A percentile compares a stretch with the other conserved stretches of the same genome.
Evolutionary conservation across 129 eudicot genomes (phyloP).

Genomic region (Saposhnikovia divaricata): DNA sequence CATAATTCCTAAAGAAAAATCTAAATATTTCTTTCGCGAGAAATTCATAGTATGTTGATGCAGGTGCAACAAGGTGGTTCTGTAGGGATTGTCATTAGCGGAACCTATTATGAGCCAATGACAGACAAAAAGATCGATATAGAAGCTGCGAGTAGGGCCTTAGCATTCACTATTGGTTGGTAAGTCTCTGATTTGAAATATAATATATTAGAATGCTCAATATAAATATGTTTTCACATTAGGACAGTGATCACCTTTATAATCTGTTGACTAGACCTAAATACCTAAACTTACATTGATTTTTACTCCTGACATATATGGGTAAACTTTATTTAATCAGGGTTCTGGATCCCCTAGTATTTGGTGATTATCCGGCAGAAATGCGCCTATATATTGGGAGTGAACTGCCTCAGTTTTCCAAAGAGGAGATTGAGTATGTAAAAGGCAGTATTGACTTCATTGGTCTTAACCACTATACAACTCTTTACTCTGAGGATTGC

Average conservation of each 20-base stretch:
- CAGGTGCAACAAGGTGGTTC: constrained; percentile 52
- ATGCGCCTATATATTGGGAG: constrained; percentile 53
- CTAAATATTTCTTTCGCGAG: neutral
- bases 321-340: constrained; percentile 17
- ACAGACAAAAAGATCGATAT: constrained; percentile 36
- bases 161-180: constrained; percentile 65
- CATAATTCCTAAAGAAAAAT: neutral
- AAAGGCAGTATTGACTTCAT: constrained; percentile 55
- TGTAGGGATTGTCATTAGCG: constrained; percentile 40
- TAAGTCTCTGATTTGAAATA: constrained; percentile 11
- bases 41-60: constrained; percentile 3
- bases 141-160: constrained; percentile 61
- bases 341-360: constrained; percentile 67
- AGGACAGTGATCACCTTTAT: neutral
- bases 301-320: neutral
- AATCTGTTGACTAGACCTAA: neutral
- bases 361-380: constrained; percentile 75
- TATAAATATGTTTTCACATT: neutral
- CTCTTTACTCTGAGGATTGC: constrained; percentile 61
- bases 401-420: constrained; percentile 51
- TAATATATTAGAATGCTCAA: neutral
- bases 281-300: neutral
- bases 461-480: constrained; percentile 69
- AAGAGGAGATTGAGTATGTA: constrained; percentile 35
- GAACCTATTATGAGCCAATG: constrained; percentile 40